Conservation (phyloP, 2,329 filamentous ascomycete genomes). For the Fusarium udum region DNA sequence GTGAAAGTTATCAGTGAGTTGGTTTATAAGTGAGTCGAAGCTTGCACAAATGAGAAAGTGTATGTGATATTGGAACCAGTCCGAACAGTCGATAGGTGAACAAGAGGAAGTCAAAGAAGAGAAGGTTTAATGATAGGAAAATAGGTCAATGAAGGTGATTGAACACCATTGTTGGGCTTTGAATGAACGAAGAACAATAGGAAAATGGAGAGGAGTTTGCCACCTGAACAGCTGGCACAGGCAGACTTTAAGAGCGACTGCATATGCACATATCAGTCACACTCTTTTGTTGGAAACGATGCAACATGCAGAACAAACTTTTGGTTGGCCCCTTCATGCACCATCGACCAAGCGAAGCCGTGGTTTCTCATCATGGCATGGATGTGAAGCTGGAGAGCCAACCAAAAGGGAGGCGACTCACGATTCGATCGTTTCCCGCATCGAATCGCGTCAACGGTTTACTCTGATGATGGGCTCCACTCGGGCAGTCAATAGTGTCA, state of each 20-base stretch:
- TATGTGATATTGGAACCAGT: conserved; percentile 31
- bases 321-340: conserved; percentile 13
- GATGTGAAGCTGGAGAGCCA: conserved; percentile 15
- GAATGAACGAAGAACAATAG: conserved; percentile 39
- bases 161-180: conserved; percentile 43
- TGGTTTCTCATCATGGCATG: conserved; percentile 17
- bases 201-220: conserved; percentile 21
- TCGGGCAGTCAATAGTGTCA: conserved; percentile 8
- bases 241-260: conserved; percentile 41
- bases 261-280: conserved; percentile 20
- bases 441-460: conserved; percentile 21
- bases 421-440: conserved; percentile 23
- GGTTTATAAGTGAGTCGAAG: conserved; percentile 1
- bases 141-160: conserved; percentile 35
- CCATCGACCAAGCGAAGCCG: conserved; percentile 19
- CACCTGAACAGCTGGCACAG: conserved; percentile 30
- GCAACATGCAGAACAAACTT: conserved; percentile 11
- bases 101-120: conserved; percentile 19
- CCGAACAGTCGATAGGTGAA: conserved; percentile 30
- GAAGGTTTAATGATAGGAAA: conserved; percentile 34
- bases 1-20: conserved; percentile 9
- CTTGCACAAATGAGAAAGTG: conserved; percentile 23
- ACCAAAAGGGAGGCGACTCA: conserved; percentile 13
- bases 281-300: conserved; percentile 11
- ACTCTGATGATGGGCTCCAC: conserved; percentile 22